A percentile compares a stretch with the other conserved stretches of the same genome.
Evolutionary conservation across 768 basidiomycete species (phyloP).

Genomic region (Pisolithus tinctorius): DNA sequence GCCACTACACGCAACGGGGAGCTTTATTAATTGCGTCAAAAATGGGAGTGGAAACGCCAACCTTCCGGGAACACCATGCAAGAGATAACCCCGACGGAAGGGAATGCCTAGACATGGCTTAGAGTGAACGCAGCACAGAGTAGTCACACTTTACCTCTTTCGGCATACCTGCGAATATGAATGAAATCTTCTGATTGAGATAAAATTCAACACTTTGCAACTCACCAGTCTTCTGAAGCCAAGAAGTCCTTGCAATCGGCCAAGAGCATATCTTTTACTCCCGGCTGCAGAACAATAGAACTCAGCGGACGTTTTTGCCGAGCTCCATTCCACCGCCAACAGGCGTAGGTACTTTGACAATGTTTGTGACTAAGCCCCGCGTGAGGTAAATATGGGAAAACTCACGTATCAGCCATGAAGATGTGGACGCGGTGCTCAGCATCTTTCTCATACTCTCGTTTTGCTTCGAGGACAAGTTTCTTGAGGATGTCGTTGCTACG

Average conservation of each 20-base stretch:
- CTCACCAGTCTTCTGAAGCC: conserved; percentile 78
- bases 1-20: conserved; percentile 40
- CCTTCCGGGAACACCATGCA: conserved; percentile 86
- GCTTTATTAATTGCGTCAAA: conserved; percentile 9
- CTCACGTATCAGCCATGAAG: conserved; percentile 84
- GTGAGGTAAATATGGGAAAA: conserved; percentile 15
- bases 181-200: conserved; percentile 12
- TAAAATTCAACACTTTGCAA: conserved; percentile 15
- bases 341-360: conserved; percentile 50
- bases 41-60: conserved; percentile 20
- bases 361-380: neutral
- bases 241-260: conserved; percentile 84
- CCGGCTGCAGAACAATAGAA: conserved; percentile 86
- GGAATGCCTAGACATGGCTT: conserved; percentile 57
- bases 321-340: conserved; percentile 87
- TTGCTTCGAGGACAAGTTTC: conserved; percentile 80
- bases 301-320: conserved; percentile 87
- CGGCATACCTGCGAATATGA: conserved; percentile 65
- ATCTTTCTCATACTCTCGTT: conserved; percentile 86
- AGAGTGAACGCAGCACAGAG: conserved; percentile 12
- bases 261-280: conserved; percentile 86
- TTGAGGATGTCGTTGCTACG: conserved; percentile 85
- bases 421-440: conserved; percentile 87
- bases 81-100: conserved; percentile 78
- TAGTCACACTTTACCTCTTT: conserved; percentile 54